Percentiles rank a stretch among this genome's conserved stretches.
Evolutionary conservation across 495 filamentous ascomycete species (phyloP).

Genomic region (Cercophora newfieldiana): DNA sequence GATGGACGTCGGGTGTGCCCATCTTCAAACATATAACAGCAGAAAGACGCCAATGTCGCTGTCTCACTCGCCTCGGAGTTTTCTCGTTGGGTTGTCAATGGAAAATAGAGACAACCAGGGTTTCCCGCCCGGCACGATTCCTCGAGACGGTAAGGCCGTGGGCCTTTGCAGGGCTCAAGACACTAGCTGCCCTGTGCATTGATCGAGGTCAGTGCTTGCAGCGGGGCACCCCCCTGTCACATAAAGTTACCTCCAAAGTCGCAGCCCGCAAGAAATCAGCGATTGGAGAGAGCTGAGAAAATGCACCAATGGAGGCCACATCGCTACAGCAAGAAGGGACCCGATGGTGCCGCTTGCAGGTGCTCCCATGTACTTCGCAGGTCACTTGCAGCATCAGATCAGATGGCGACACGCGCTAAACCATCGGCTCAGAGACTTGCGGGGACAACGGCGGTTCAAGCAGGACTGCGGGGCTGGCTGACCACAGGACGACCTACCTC

Average conservation of each 20-base stretch:
- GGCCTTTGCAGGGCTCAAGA: background rate
- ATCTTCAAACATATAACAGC: background rate
- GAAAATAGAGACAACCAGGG: slow-evolving; percentile 8
- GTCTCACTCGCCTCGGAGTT: background rate
- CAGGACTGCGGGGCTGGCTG: slow-evolving; percentile 4
- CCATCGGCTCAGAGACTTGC: slow-evolving; percentile 4
- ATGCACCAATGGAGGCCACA: background rate
- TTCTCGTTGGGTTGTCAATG: slow-evolving; percentile 1
- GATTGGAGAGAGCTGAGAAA: slow-evolving; percentile 6
- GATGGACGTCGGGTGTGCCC: background rate
- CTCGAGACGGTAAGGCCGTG: background rate
- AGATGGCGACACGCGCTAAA: slow-evolving; percentile 15
- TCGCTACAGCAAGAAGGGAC: slow-evolving; percentile 13
- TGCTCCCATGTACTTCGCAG: slow-evolving; percentile 13
- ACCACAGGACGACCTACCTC: background rate
- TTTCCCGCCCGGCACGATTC: background rate
- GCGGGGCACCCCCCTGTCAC: slow-evolving; percentile 1
- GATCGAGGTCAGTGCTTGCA: slow-evolving; percentile 13
- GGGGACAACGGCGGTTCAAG: slow-evolving; percentile 16
- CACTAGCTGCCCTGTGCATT: slow-evolving; percentile 8
- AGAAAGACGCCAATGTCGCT: background rate
- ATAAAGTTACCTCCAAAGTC: background rate
- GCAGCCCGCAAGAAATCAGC: slow-evolving; percentile 11
- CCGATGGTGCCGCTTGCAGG: slow-evolving; percentile 6
- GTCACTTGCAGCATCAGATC: slow-evolving; percentile 17